These are phyloP conservation scores for Euphorbia schlechtendalii DNA, from an alignment of 441 rosid genomes.

Conservation along the genomic window DNA sequence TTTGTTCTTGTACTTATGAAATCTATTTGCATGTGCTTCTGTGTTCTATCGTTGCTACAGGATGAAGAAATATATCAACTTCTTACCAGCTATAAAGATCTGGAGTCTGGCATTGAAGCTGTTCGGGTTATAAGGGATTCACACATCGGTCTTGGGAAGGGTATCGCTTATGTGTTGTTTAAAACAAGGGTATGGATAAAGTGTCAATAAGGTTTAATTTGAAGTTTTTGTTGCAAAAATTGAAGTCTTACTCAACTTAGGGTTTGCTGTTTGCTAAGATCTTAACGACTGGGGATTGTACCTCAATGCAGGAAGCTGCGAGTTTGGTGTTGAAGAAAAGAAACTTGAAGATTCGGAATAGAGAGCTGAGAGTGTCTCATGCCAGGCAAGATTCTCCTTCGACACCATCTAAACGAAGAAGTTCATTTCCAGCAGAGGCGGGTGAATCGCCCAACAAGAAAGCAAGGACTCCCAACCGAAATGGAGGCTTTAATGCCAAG, in stretches of 20 bases:
- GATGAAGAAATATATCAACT: constrained; percentile 92
- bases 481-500: constrained; percentile 23
- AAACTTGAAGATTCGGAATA: constrained; percentile 59
- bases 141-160: constrained; percentile 82
- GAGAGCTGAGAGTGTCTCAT: constrained; percentile 63
- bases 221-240: neutral
- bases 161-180: constrained; percentile 88
- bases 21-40: constrained; percentile 7
- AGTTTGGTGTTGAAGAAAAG: constrained; percentile 54
- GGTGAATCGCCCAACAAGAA: constrained; percentile 39
- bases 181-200: constrained; percentile 59
- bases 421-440: constrained; percentile 27
- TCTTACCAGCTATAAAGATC: constrained; percentile 49
- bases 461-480: constrained; percentile 34
- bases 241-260: no score
- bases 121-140: constrained; percentile 87
- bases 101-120: constrained; percentile 70
- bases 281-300: neutral
- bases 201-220: neutral
- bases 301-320: constrained; percentile 65
- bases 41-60: constrained; percentile 31
- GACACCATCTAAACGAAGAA: constrained; percentile 64
- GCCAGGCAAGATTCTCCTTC: constrained; percentile 51
- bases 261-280: neutral
- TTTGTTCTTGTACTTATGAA: constrained; percentile 2